phyloP scores from a whole-genome alignment of 2,329 filamentous ascomycete species.

The Venturia oleaginea region DNA sequence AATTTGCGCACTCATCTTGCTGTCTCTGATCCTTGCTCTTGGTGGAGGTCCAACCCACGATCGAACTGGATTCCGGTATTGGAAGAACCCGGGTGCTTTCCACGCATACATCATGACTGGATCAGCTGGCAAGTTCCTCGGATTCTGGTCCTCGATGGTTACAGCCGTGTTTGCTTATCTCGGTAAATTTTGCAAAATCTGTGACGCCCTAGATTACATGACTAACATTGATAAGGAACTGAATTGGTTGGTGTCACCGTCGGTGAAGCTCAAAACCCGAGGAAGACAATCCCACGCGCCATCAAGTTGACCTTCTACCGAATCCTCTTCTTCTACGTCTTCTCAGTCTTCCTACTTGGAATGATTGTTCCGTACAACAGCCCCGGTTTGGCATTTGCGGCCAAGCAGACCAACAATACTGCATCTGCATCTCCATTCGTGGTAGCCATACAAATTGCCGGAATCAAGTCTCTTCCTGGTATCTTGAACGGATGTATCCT shows the following conservation, averaged over 20 bases:
- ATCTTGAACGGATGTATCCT: slow-evolving; percentile 68
- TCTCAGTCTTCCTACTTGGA: slow-evolving; percentile 65
- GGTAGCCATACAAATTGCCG: slow-evolving; percentile 57
- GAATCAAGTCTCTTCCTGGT: slow-evolving; percentile 53
- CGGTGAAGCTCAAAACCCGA: slow-evolving; percentile 70
- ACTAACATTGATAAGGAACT: slow-evolving; percentile 25
- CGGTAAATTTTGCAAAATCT: slow-evolving; percentile 35
- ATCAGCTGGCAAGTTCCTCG: slow-evolving; percentile 33
- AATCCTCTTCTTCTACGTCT: slow-evolving; percentile 70
- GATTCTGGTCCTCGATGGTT: slow-evolving; percentile 59
- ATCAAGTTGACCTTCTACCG: slow-evolving; percentile 77
- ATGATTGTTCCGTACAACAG: slow-evolving; percentile 69
- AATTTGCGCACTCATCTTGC: slow-evolving; percentile 37
- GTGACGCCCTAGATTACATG: neutral
- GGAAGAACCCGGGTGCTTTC: slow-evolving; percentile 37
- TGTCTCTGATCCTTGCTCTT: slow-evolving; percentile 35
- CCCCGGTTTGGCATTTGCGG: slow-evolving; percentile 49
- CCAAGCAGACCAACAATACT: slow-evolving; percentile 36
- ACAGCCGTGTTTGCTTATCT: slow-evolving; percentile 73
- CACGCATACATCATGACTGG: slow-evolving; percentile 29
- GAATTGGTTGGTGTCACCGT: slow-evolving; percentile 72
- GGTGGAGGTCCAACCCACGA: slow-evolving; percentile 33
- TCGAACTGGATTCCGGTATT: slow-evolving; percentile 37
- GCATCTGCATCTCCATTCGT: slow-evolving; percentile 66
- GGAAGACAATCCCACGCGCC: slow-evolving; percentile 64